Conservation (phyloP, 176 grass and related monocot species). For the Bothriochloa decipiens region DNA sequence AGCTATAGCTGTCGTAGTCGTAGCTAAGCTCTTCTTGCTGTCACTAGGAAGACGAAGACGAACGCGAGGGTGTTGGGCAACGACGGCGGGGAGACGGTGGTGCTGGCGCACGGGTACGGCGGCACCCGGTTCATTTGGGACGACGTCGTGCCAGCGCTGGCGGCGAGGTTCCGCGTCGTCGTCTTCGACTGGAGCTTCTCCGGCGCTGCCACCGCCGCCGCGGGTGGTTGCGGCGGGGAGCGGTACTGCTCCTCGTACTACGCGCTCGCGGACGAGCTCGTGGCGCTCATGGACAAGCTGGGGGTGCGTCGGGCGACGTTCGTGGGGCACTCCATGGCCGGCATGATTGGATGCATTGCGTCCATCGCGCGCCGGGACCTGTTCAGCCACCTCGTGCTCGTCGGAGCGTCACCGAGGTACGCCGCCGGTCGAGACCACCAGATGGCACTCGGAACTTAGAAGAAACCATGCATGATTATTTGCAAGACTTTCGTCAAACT, state of each 20-base stretch:
- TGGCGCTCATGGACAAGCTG: constrained; percentile 59
- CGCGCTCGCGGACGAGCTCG: constrained; percentile 56
- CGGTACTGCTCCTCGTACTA: constrained; percentile 52
- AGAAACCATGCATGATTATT: background rate
- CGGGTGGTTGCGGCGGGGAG: background rate
- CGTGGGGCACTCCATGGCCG: constrained; percentile 87
- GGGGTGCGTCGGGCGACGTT: constrained; percentile 36
- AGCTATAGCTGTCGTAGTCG: background rate
- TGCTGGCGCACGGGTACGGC: constrained; percentile 84
- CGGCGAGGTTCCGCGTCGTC: constrained; percentile 57
- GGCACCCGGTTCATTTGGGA: constrained; percentile 69
- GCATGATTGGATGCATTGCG: constrained; percentile 86
- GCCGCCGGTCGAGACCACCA: background rate
- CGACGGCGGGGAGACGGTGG: constrained; percentile 50
- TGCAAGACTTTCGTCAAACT: background rate
- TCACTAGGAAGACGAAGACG: constrained; percentile 29
- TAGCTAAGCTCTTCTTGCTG: background rate
- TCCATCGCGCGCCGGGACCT: constrained; percentile 65
- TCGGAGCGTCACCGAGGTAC: constrained; percentile 78
- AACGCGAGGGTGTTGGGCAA: constrained; percentile 42
- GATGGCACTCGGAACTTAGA: background rate
- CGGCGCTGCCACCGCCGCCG: background rate
- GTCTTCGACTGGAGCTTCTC: constrained; percentile 95
- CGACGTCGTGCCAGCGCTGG: constrained; percentile 53
- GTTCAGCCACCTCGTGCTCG: constrained; percentile 68